Base-by-base conservation (phyloP, 352 stramenopile genomes). In the Globisporangium radiosum region DNA sequence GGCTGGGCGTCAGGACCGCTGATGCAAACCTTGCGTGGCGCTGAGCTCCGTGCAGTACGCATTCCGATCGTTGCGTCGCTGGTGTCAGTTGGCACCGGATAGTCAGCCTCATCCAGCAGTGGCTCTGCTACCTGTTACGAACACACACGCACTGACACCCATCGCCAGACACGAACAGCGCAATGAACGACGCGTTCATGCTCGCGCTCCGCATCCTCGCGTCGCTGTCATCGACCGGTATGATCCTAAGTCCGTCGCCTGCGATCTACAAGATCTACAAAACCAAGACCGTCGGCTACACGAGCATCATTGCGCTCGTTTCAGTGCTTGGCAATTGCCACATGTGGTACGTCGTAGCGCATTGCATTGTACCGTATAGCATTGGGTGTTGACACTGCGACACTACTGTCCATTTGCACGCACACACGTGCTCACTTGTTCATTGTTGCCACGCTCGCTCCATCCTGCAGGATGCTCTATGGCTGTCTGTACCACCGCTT, bases 311-410 rank as follows among this genome's bases (percentile, higher is more conserved):
- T 44, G 62, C 72, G 36, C 69, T 81, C 51, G 63, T 73, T 15
- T 71, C 72, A 3, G 62, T 81, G 51, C 68, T 81, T 7, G 68
- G 57, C 48, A 81, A 74, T 47, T 65, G 67, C 7, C 70, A 76
- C 58, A 69, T 74, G 62, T 76, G 67, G 68, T 59, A 42, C 9
- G 54, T 52, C 11, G n/a, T 13, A 45, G 40, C 43, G 43, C n/a
- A 17, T 47, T 11, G 9, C 9, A n/a, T 9, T 45, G 10, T 47
- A 14, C 2, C 10, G 40, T 45, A 5, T 0, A 13, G 14, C 3
- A 4, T 9, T 45, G 40, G 40, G 1, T 45, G 40, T 45, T 45
- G 40, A 15, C 14, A 13, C 7, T 45, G 43, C 43, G 14, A 14
- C 7, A 15, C 11, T 17, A 5, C 6, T 14, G 43, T 47, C 7